These are phyloP conservation scores for Pelargonium fulgidum DNA, from an alignment of 441 rosid genomes.

Conservation along the genomic window DNA sequence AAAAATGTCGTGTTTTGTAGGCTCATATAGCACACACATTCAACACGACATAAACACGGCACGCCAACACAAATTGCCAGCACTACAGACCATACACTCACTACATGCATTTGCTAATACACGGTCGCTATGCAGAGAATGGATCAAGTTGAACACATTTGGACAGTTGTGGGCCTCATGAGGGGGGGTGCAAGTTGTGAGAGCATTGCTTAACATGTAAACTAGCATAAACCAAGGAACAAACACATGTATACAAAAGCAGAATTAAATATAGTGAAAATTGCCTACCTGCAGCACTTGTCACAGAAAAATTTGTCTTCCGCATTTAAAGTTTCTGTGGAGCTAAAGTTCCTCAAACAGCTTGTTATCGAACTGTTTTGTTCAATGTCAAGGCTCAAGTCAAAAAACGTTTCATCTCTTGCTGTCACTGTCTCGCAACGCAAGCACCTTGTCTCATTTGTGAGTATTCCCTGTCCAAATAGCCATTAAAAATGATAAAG, in stretches of 20 bases:
- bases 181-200: too few species aligned
- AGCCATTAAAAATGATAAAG: slow-evolving; percentile 24
- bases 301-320: slow-evolving; percentile 96
- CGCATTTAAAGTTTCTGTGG: slow-evolving; percentile 89
- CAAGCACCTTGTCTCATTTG: slow-evolving; percentile 89
- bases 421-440: slow-evolving; percentile 92
- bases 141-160: too few species aligned
- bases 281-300: slow-evolving; percentile 86
- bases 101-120: too few species aligned
- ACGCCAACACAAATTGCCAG: too few species aligned
- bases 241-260: slow-evolving; percentile 6
- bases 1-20: too few species aligned
- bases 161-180: too few species aligned
- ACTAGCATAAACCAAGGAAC: not conserved
- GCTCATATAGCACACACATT: too few species aligned
- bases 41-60: too few species aligned
- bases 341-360: slow-evolving; percentile 91
- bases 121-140: too few species aligned
- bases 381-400: slow-evolving; percentile 92
- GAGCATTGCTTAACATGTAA: too few species aligned
- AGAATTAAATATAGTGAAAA: not conserved
- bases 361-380: slow-evolving; percentile 94
- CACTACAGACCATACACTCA: too few species aligned
- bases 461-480: slow-evolving; percentile 71
- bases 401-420: slow-evolving; percentile 87